Percentiles rank a stretch among this genome's conserved stretches.
These are phyloP conservation scores for Fusarium sp. DNA, from an alignment of 2,329 filamentous ascomycete species.

Conservation along the genomic window DNA sequence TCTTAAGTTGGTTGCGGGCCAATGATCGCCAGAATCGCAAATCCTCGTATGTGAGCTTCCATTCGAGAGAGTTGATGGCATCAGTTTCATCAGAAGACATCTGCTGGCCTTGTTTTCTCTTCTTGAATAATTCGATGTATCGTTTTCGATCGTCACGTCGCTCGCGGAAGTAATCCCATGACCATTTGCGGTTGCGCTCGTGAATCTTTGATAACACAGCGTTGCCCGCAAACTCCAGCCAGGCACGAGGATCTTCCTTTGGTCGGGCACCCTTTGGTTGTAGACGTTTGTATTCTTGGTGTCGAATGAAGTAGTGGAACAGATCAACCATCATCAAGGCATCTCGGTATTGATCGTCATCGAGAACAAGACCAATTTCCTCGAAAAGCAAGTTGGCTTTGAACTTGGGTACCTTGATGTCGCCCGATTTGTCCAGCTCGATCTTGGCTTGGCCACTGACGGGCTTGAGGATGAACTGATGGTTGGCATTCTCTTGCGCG, in stretches of 20 bases:
- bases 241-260: constrained; percentile 91
- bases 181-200: constrained; percentile 91
- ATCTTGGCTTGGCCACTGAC: constrained; percentile 96
- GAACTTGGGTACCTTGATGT: constrained; percentile 81
- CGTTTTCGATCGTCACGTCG: constrained; percentile 86
- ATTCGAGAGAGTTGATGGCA: constrained; percentile 81
- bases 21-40: constrained; percentile 96
- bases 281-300: constrained; percentile 95
- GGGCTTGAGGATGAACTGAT: constrained; percentile 96
- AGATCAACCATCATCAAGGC: constrained; percentile 97
- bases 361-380: constrained; percentile 96
- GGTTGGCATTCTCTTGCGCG: constrained; percentile 67
- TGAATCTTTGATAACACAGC: constrained; percentile 94
- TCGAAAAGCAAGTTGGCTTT: constrained; percentile 94
- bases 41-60: constrained; percentile 93
- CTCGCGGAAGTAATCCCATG: constrained; percentile 95
- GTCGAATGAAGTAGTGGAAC: constrained; percentile 97
- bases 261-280: constrained; percentile 84
- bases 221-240: constrained; percentile 91
- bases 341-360: constrained; percentile 97
- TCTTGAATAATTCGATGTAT: constrained; percentile 97
- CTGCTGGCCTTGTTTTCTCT: constrained; percentile 81
- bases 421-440: constrained; percentile 93
- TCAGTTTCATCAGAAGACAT: constrained; percentile 76
- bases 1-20: constrained; percentile 92